Evolutionary conservation across 805 yeast genomes (phyloP).

Genomic region (Kregervanrija delftensis): DNA sequence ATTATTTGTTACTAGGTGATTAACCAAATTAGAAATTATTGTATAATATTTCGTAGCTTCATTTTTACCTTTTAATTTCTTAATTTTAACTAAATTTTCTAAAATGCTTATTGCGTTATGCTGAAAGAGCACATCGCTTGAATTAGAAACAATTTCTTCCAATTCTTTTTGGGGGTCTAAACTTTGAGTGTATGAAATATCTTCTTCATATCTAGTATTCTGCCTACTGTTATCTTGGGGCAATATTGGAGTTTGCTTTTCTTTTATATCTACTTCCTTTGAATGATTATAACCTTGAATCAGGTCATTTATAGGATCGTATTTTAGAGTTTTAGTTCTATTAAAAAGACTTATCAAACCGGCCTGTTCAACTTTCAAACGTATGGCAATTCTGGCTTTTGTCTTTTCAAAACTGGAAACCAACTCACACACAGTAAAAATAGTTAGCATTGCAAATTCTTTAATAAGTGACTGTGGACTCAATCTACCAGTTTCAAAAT

Average conservation of each 20-base stretch:
- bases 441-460: conserved; percentile 66
- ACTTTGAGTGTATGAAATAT: too few species aligned
- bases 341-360: conserved; percentile 49
- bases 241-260: too few species aligned
- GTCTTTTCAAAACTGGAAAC: conserved; percentile 33
- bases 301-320: conserved; percentile 57
- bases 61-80: conserved; percentile 30
- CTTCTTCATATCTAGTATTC: too few species aligned
- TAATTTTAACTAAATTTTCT: conserved; percentile 4
- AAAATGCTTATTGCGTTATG: too few species aligned
- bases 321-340: conserved; percentile 44
- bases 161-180: too few species aligned
- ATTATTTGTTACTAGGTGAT: conserved; percentile 1
- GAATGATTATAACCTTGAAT: conserved; percentile 53
- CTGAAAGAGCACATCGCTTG: too few species aligned
- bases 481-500: conserved; percentile 7
- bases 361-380: conserved; percentile 52
- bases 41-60: conserved; percentile 29
- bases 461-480: conserved; percentile 14
- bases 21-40: conserved; percentile 23
- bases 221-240: too few species aligned
- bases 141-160: too few species aligned
- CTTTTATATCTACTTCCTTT: conserved; percentile 49
- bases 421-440: conserved; percentile 64
- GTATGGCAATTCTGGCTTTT: conserved; percentile 44